Base-by-base conservation (phyloP, 2,329 filamentous ascomycete species). In the Diplocarpon mali region DNA sequence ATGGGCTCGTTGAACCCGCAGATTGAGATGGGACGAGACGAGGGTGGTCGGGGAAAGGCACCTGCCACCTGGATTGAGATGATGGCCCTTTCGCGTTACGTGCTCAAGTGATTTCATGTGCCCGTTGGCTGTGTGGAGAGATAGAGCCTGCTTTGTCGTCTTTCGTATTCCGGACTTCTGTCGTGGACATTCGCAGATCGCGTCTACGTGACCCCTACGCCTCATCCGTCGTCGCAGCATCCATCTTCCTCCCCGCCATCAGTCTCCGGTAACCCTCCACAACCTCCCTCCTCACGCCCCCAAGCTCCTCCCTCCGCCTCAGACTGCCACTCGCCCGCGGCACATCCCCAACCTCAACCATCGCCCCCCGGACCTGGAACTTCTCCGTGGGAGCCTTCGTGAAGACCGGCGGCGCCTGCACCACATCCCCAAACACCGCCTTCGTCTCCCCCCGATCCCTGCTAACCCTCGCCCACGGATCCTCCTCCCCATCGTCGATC, bases 241-340 rank as follows among this genome's bases (percentile, higher is more conserved):
- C 24, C 27, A 28, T 40, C 3, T 31, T 38, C 32, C 24, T 48
- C 30, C 68, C 68, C 31, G 70, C 71, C 78, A 87, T 86, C 67
- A 85, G 68, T 53, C 73, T 73, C 49, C 85, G 69, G 62, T 90
- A 90, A 35, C 76, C 71, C 53, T 84, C 80, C 45, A 90, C 78
- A n/a, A 89, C 78, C 44, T 74, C 77, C 60, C 71, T 71, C 52
- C 85, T 71, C 54, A 82, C 77, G 40, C 68, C 73, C n/a, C 80
- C 78, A 46, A 90, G 60, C 64, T 87, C 83, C 59, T 87, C 83
- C 63, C 83, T 72, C 61, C 77, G 72, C 58, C 80, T 74, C 65
- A 89, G 66, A 68, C 81, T 85, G 12, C 83, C 85, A 31, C 76
- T 79, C 2, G 72, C 67, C 55, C 77, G 78, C 8, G 84, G 84